A percentile compares a stretch with the other conserved stretches of the same genome.
Conservation (phyloP, 2,329 filamentous ascomycete genomes). For the Cercospora sp. region DNA sequence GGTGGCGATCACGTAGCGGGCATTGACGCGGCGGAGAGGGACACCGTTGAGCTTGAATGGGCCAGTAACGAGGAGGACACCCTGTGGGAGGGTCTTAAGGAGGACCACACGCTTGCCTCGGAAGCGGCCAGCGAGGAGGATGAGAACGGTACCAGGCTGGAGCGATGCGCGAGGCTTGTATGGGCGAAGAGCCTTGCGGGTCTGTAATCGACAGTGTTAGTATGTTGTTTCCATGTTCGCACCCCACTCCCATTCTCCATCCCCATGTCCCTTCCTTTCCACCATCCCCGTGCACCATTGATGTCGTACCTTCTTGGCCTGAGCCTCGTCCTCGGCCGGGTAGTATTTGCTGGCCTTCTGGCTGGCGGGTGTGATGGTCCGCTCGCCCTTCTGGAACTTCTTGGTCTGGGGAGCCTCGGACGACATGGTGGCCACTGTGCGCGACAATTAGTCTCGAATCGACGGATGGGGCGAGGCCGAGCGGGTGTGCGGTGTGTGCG, state of each 20-base stretch:
- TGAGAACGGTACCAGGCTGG: conserved; percentile 92
- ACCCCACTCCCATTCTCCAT: neutral
- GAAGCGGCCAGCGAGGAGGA: conserved; percentile 99
- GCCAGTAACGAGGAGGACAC: conserved; percentile 97
- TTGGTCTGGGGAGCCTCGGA: conserved; percentile 61
- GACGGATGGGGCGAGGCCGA: neutral
- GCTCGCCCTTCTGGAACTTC: conserved; percentile 97
- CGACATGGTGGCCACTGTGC: conserved; percentile 34
- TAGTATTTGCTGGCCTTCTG: conserved; percentile 99
- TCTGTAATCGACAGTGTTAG: conserved; percentile 54
- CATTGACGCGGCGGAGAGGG: conserved; percentile 88
- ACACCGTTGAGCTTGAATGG: conserved; percentile 99
- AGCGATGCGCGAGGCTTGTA: conserved; percentile 86
- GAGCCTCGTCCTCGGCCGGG: conserved; percentile 85
- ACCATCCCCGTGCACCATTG: neutral
- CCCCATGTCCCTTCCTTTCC: neutral
- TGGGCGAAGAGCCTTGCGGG: conserved; percentile 89
- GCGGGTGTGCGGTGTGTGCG: neutral
- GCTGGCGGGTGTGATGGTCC: conserved; percentile 79
- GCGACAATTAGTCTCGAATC: neutral
- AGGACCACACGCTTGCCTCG: conserved; percentile 99
- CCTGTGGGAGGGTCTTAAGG: conserved; percentile 95
- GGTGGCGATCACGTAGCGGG: conserved; percentile 90
- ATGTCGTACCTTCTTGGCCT: conserved; percentile 85
- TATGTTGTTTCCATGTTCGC: conserved; percentile 15